Conservation (phyloP, 208 protist species). For the Leishmania mexicana region DNA sequence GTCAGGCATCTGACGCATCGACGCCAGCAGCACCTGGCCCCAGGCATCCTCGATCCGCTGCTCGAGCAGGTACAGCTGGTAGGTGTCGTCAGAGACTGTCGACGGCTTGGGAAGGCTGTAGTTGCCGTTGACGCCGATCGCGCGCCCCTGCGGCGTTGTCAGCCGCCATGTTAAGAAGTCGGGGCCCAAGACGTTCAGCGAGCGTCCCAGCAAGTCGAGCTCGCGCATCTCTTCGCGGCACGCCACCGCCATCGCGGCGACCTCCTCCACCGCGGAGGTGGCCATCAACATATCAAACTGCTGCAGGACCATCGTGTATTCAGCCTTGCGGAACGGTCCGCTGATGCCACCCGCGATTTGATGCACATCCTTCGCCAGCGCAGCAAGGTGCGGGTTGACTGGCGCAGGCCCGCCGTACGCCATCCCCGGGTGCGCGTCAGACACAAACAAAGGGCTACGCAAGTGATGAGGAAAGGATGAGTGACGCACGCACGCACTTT, state of each 20-base stretch:
- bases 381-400: constrained; percentile 3
- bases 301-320: constrained; percentile 69
- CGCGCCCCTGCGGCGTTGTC: constrained; percentile 25
- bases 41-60: constrained; percentile 59
- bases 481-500: neutral
- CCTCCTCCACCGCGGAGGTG: constrained; percentile 35
- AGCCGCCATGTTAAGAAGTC: constrained; percentile 42
- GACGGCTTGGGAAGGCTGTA: constrained; percentile 23
- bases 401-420: neutral
- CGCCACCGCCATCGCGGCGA: constrained; percentile 28
- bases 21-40: constrained; percentile 57
- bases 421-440: neutral
- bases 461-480: neutral
- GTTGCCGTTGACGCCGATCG: constrained; percentile 31
- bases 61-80: constrained; percentile 31
- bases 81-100: constrained; percentile 20
- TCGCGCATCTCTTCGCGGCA: constrained; percentile 35
- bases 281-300: constrained; percentile 76
- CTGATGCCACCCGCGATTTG: constrained; percentile 24
- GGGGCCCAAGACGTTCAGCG: constrained; percentile 44
- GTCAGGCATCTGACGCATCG: constrained; percentile 48
- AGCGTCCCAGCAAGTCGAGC: constrained; percentile 31
- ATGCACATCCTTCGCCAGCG: constrained; percentile 16
- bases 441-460: neutral
- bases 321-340: constrained; percentile 46